Conservation (phyloP, 768 basidiomycete genomes). For the Leccinellum rugosiceps region DNA sequence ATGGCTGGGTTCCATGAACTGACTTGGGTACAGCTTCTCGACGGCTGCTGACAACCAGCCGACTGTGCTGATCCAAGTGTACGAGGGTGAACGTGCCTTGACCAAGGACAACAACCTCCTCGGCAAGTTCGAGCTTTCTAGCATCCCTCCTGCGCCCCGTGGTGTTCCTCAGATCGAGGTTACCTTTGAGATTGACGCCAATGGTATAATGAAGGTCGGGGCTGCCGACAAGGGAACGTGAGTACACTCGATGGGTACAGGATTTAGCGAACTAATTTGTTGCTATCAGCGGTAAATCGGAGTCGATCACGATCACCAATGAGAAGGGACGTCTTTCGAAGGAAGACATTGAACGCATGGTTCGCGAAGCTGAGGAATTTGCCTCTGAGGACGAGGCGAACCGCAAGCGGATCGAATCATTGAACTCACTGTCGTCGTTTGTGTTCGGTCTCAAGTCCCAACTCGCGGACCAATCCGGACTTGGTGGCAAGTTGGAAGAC, state of each 20-base stretch:
- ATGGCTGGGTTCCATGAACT: neutral
- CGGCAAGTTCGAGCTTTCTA: conserved; percentile 91
- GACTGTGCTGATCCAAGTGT: conserved; percentile 95
- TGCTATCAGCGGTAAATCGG: conserved; percentile 65
- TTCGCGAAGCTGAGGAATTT: conserved; percentile 89
- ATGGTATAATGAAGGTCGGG: conserved; percentile 92
- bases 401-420: conserved; percentile 81
- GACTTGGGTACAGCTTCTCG: conserved; percentile 48
- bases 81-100: conserved; percentile 93
- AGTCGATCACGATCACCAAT: conserved; percentile 92
- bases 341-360: conserved; percentile 96
- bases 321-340: conserved; percentile 89
- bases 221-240: conserved; percentile 94
- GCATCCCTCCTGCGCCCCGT: conserved; percentile 93
- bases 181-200: conserved; percentile 92
- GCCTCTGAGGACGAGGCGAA: conserved; percentile 76
- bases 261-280: neutral
- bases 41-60: conserved; percentile 91
- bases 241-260: conserved; percentile 23
- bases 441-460: conserved; percentile 88
- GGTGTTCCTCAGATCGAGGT: conserved; percentile 98
- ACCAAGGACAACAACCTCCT: conserved; percentile 99
- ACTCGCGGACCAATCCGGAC: conserved; percentile 80
- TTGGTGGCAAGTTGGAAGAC: conserved; percentile 82
- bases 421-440: conserved; percentile 77